These are phyloP conservation scores for Fragaria ananassa DNA, from an alignment of 306 rosid genomes.

Conservation along the genomic window DNA sequence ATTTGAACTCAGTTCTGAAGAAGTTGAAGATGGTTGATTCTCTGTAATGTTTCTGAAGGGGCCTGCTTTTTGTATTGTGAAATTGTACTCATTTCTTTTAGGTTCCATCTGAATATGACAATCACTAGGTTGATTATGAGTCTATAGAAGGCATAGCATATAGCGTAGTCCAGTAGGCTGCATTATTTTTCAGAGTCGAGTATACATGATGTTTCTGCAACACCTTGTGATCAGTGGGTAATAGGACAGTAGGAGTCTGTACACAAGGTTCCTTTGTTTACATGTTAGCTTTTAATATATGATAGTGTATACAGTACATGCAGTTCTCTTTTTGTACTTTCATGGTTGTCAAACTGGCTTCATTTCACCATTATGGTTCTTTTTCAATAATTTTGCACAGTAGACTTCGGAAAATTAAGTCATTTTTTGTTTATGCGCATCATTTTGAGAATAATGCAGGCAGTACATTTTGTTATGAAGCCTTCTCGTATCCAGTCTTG, in stretches of 20 bases:
- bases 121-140: not conserved
- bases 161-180: constrained; percentile 3
- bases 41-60: constrained; percentile 3
- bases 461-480: not conserved
- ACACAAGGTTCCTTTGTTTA: not conserved
- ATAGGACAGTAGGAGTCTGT: not conserved
- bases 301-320: not conserved
- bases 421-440: not conserved
- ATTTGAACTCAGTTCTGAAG: constrained; percentile 31
- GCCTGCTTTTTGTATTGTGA: not conserved
- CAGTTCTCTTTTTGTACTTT: not conserved
- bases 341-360: not conserved
- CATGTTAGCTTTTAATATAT: not conserved
- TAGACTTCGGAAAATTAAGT: not conserved
- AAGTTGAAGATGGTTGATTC: constrained; percentile 15
- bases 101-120: not conserved
- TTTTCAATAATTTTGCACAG: not conserved
- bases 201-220: not conserved
- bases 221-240: not conserved
- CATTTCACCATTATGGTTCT: not conserved
- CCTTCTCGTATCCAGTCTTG: not conserved
- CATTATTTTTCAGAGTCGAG: not conserved
- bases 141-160: not conserved
- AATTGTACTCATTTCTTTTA: not conserved
- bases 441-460: not conserved